Evolutionary conservation across 345 rosid species (phyloP).

Genomic region (Rhizophora apiculata): DNA sequence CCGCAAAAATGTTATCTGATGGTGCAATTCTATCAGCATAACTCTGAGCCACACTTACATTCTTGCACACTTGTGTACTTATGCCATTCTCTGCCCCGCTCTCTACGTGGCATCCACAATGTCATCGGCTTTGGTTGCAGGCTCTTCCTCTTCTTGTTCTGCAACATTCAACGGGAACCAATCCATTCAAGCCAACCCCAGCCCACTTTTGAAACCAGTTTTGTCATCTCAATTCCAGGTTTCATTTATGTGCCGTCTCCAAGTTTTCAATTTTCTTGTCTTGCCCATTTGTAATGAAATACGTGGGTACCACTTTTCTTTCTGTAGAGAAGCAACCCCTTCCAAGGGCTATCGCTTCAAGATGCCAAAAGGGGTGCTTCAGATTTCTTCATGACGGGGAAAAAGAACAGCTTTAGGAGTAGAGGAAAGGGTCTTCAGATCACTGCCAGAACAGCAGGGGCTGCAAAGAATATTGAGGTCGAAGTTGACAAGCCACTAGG

Average conservation of each 20-base stretch:
- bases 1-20: slow-evolving; percentile 16
- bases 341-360: slow-evolving; percentile 65
- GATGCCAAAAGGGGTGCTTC: slow-evolving; percentile 54
- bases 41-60: background rate
- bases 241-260: background rate
- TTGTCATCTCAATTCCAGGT: slow-evolving; percentile 28
- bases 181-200: slow-evolving; percentile 20
- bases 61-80: background rate
- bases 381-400: slow-evolving; percentile 33
- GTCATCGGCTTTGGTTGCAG: slow-evolving; percentile 36
- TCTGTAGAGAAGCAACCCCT: slow-evolving; percentile 45
- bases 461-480: slow-evolving; percentile 75
- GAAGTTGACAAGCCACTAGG: slow-evolving; percentile 98
- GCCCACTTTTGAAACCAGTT: slow-evolving; percentile 20
- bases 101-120: slow-evolving; percentile 4
- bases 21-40: slow-evolving; percentile 3
- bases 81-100: background rate
- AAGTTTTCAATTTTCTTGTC: background rate
- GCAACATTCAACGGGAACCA: slow-evolving; percentile 27
- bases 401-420: slow-evolving; percentile 15
- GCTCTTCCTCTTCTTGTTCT: slow-evolving; percentile 40
- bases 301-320: background rate
- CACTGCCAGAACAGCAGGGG: slow-evolving; percentile 63
- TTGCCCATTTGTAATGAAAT: background rate
- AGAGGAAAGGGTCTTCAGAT: slow-evolving; percentile 45